Percentiles rank a stretch among this genome's conserved stretches.
phyloP scores from a whole-genome alignment of 2,329 filamentous ascomycete species.

The Phialophora verrucosa region DNA sequence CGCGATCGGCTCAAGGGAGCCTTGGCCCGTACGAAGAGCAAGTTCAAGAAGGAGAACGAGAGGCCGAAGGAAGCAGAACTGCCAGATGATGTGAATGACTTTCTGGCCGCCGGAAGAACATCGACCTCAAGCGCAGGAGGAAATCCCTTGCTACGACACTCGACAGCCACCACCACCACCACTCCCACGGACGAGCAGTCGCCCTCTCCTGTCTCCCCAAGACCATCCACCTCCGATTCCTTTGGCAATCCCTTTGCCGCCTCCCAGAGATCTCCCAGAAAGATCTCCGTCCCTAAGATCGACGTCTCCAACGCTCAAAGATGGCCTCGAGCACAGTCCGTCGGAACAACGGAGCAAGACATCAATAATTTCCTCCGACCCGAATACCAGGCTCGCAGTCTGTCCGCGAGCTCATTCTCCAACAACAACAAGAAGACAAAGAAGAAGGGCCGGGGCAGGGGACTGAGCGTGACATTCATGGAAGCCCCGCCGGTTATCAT shows the following conservation, averaged over 20 bases:
- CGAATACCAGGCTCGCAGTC: conserved; percentile 34
- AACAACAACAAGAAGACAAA: conserved; percentile 39
- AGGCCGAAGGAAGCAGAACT: conserved; percentile 27
- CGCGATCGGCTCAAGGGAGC: conserved; percentile 37
- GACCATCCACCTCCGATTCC: conserved; percentile 39
- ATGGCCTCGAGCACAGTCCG: conserved; percentile 42
- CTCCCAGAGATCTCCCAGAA: conserved; percentile 41
- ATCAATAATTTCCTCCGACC: conserved; percentile 31
- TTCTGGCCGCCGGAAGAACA: conserved; percentile 35
- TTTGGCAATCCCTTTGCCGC: conserved; percentile 12
- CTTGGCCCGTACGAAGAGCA: conserved; percentile 38
- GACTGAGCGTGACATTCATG: conserved; percentile 75
- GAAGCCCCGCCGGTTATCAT: conserved; percentile 78
- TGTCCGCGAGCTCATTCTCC: conserved; percentile 40
- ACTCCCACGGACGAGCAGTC: conserved; percentile 9
- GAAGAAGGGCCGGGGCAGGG: conserved; percentile 62
- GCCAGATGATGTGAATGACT: conserved; percentile 38
- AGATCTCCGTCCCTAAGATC: conserved; percentile 43
- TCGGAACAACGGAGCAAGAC: conserved; percentile 21
- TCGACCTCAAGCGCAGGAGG: conserved; percentile 28
- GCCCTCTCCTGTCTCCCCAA: conserved; percentile 19
- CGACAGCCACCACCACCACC: conserved; percentile 9
- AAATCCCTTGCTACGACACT: conserved; percentile 6
- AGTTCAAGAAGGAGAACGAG: conserved; percentile 36
- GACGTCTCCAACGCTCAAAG: conserved; percentile 45